Base-by-base conservation (phyloP, 345 rosid genomes). In the Gossypium longicalyx region DNA sequence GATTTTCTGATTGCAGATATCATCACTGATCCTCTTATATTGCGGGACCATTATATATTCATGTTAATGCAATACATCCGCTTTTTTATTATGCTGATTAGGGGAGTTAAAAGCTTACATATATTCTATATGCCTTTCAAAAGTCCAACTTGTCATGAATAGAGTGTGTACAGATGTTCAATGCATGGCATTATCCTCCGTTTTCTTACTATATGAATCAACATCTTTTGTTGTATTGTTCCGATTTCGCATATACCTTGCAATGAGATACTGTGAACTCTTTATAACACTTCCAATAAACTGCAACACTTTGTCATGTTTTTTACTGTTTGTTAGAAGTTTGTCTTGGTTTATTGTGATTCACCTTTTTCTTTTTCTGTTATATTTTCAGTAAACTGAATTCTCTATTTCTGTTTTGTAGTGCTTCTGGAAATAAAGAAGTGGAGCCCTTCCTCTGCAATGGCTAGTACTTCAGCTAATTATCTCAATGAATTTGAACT, bases 341-440 rank as follows among this genome's bases (percentile, higher is more conserved):
- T 25, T 49, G 58, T 25, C 72, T 44, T 68, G 43, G 58, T 41
- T 58, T 19, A 71, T 54, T 13, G 47, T 72, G 64, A 25, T 58
- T 72, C 65, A 2, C 54, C 20, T 67, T 29, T 41, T 51, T 22
- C 48, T 76, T 44, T 79, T 38, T 45, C 67, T 74, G 51, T 56
- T 22, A 22, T 57, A 57, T 20, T 3, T 57, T 22, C 61, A 57
- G 11, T 57, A 57, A 57, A 57, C 29, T 3, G 6, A 57, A 20
- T 25, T 62, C 20, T 13, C 47, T 71, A 47, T 78, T 76, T 66
- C 56, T 80, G 43, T 56, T 80, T 27, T 25, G 57, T 87, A 92
- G 98, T 75, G 91, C 93, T 76, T 87, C 92, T 73, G 97, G 92
- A 81, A 84, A 85, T 80, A 82, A 73, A 29, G 73, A 81, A 51